These are phyloP conservation scores for Plasmodium gaboni DNA, from an alignment of 169 alveolate genomes.

Conservation along the genomic window DNA sequence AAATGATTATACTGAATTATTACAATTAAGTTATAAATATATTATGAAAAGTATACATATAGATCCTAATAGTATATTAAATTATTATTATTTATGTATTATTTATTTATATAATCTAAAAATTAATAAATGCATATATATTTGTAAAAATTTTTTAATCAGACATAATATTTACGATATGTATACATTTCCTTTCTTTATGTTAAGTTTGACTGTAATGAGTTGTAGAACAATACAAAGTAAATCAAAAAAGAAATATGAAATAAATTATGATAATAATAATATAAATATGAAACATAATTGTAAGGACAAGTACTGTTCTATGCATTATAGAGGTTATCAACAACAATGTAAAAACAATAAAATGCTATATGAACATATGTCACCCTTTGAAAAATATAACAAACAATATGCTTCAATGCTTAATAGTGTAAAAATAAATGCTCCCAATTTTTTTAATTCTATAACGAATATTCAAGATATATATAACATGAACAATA, in stretches of 20 bases:
- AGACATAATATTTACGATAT: constrained; percentile 22
- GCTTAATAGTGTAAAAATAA: constrained; percentile 16
- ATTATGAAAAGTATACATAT: constrained; percentile 51
- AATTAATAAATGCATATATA: constrained; percentile 54
- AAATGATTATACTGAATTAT: constrained; percentile 49
- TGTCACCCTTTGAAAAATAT: constrained; percentile 9
- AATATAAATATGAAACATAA: background rate
- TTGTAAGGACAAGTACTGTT: background rate
- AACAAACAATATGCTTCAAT: constrained; percentile 22
- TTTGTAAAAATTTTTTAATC: constrained; percentile 62
- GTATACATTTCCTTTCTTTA: constrained; percentile 52
- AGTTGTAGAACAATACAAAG: constrained; percentile 9
- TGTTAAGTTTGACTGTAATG: constrained; percentile 34
- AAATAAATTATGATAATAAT: background rate
- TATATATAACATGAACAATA: constrained; percentile 11
- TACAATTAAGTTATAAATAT: constrained; percentile 52
- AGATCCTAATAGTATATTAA: constrained; percentile 34
- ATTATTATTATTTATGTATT: constrained; percentile 64
- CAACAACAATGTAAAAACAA: background rate
- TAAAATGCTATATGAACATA: background rate
- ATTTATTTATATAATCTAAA: constrained; percentile 59
- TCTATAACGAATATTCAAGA: constrained; percentile 8
- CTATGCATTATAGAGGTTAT: background rate
- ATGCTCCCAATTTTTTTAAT: constrained; percentile 33
- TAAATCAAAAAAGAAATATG: background rate